A percentile compares a stretch with the other conserved stretches of the same genome.
Conservation (phyloP, 1,284 basidiomycete species). For the Cutaneotrichosporon arboriforme region DNA sequence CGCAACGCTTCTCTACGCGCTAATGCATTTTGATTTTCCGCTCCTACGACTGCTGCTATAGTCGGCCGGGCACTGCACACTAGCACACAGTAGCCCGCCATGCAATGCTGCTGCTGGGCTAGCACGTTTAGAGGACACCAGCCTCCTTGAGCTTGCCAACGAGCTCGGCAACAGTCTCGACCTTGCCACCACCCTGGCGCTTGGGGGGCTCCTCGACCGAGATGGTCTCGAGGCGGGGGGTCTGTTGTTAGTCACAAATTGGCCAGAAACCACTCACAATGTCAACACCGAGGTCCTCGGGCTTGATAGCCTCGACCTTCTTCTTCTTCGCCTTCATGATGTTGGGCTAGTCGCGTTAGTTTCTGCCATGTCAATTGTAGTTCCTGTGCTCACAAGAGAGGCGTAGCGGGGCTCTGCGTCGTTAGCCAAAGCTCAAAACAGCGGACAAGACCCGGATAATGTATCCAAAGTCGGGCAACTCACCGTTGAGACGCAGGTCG, state of each 20-base stretch:
- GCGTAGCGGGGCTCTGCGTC: constrained; percentile 81
- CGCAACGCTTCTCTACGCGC: background rate
- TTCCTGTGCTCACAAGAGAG: constrained; percentile 53
- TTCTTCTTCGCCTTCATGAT: constrained; percentile 99
- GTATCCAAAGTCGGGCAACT: constrained; percentile 28
- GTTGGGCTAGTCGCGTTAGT: constrained; percentile 56
- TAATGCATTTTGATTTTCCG: constrained; percentile 4
- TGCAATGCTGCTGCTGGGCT: background rate
- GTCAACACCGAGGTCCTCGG: constrained; percentile 66
- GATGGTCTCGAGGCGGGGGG: constrained; percentile 75
- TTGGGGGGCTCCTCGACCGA: constrained; percentile 89
- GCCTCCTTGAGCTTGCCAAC: constrained; percentile 85
- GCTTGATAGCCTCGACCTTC: constrained; percentile 76
- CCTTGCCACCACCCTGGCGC: constrained; percentile 86
- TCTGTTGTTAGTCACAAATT: constrained; percentile 24
- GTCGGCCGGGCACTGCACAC: background rate
- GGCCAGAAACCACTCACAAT: constrained; percentile 35
- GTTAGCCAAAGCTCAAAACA: background rate
- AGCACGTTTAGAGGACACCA: constrained; percentile 56
- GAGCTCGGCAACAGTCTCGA: constrained; percentile 81
- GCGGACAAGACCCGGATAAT: background rate
- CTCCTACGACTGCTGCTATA: constrained; percentile 1
- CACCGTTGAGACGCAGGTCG: constrained; percentile 65
- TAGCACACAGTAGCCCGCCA: background rate
- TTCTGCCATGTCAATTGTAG: background rate